Base-by-base conservation (phyloP, 306 rosid genomes). In the Vigna trinervia region DNA sequence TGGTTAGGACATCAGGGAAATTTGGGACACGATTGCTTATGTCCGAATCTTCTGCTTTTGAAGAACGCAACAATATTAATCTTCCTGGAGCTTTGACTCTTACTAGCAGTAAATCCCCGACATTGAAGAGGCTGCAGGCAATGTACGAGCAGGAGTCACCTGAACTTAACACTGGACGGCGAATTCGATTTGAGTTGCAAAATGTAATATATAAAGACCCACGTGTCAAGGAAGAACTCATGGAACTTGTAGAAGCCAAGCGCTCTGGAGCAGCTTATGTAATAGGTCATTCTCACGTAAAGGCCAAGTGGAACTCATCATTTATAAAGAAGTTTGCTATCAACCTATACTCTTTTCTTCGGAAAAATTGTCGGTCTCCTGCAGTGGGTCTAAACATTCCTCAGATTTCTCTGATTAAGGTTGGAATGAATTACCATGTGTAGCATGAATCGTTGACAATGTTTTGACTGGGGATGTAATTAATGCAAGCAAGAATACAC, bases 321-420 rank as follows among this genome's bases (percentile, higher is more conserved):
- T 88, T 88, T 76, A 0, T 81, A n/a, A 93, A 91, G 88, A 85
- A 67, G 86, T 85, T 90, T 64, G 88, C 92, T 7, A 66, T 95
- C 64, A 85, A 89, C 78, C 86, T 91, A 2, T 90, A 90, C 88
- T 89, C 97, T 70, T 92, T 95, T 81, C 88, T 95, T 38, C 92
- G 94, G 9, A 95, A 91, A 76, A 95, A 92, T 80, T 89, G 97
- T 69, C 91, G 99, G 30, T 89, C 92, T 13, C 96, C 96, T 53
- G 86, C 97, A 15, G 96, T 88, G 20, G 85, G 91, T 47, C 85
- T 92, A 63, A 95, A 95, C 86, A 88, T 95, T 68, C 99, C 97
- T 57, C 99, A 88, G 75, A 90, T 85, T 67, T 92, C 91, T 78
- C 86, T 95, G 83, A 93, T 95, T 70, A 88, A 92, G 84, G 97